A percentile compares a stretch with the other conserved stretches of the same genome.
Conservation (phyloP, 257 asterid species). For the Jasminum sambac region DNA sequence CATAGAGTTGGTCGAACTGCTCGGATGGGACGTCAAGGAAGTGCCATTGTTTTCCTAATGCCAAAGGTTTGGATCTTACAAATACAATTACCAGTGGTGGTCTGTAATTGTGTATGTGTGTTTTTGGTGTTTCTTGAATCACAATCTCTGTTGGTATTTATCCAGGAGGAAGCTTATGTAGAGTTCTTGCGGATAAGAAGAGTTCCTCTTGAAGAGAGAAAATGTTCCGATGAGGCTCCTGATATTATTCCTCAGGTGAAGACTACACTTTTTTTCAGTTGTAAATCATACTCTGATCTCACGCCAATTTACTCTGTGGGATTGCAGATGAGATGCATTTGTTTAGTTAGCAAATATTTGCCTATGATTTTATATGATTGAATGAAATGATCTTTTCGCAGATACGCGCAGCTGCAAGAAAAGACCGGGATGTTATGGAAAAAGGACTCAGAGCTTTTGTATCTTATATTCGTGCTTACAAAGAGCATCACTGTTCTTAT, state of each 20-base stretch:
- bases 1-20: conserved; percentile 99
- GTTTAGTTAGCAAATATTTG: neutral
- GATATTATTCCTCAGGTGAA: conserved; percentile 75
- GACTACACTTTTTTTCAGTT: neutral
- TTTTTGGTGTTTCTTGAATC: neutral
- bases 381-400: conserved; percentile 28
- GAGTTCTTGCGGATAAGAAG: conserved; percentile 70
- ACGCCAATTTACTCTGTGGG: neutral
- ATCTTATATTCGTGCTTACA: conserved; percentile 86
- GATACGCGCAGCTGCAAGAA: conserved; percentile 77
- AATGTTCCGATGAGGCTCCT: conserved; percentile 52
- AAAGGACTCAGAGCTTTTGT: conserved; percentile 93
- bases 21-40: conserved; percentile 90
- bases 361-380: neutral
- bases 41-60: conserved; percentile 72
- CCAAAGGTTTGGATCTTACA: conserved; percentile 61
- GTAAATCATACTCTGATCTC: neutral
- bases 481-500: conserved; percentile 84
- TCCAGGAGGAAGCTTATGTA: conserved; percentile 85
- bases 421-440: conserved; percentile 95
- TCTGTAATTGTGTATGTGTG: neutral
- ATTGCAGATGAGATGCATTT: neutral
- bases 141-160: conserved; percentile 12
- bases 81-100: neutral
- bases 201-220: conserved; percentile 73